Conservation (phyloP, 345 rosid genomes). For the Microcos paniculata region DNA sequence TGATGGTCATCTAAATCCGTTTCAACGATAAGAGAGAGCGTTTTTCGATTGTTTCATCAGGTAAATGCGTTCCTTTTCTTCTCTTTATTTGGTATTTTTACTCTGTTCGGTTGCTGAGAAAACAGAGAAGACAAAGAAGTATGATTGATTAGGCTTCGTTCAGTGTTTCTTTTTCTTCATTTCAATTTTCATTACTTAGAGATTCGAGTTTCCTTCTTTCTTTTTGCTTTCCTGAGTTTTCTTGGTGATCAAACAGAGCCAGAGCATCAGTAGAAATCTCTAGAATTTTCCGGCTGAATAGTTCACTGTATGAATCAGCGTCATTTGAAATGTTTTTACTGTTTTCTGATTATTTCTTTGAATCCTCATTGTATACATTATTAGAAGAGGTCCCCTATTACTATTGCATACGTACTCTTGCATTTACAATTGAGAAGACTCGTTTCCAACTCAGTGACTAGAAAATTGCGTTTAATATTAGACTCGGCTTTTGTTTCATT, state of each 20-base stretch:
- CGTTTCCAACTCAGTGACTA: neutral
- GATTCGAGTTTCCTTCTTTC: neutral
- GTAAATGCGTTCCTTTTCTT: neutral
- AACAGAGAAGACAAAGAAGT: neutral
- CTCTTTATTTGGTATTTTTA: neutral
- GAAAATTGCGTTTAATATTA: neutral
- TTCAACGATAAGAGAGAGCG: neutral
- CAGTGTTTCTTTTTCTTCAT: neutral
- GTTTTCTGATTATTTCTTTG: neutral
- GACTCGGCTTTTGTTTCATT: neutral
- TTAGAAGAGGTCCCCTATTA: neutral
- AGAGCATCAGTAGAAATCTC: neutral
- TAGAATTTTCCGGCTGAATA: neutral
- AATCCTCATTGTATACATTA: neutral
- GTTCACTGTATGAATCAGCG: too few relatives aligned
- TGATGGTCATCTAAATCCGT: conserved; percentile 65
- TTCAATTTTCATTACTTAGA: neutral
- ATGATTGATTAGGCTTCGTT: neutral
- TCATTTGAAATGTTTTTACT: neutral
- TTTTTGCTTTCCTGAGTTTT: conserved; percentile 10
- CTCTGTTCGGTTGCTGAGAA: conserved; percentile 31
- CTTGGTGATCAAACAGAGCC: conserved; percentile 22
- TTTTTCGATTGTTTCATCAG: conserved; percentile 16
- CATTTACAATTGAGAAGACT: neutral
- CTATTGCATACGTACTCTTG: neutral